Conservation (phyloP, 1,139 yeast species). For the Yamadazyma blattariae region DNA sequence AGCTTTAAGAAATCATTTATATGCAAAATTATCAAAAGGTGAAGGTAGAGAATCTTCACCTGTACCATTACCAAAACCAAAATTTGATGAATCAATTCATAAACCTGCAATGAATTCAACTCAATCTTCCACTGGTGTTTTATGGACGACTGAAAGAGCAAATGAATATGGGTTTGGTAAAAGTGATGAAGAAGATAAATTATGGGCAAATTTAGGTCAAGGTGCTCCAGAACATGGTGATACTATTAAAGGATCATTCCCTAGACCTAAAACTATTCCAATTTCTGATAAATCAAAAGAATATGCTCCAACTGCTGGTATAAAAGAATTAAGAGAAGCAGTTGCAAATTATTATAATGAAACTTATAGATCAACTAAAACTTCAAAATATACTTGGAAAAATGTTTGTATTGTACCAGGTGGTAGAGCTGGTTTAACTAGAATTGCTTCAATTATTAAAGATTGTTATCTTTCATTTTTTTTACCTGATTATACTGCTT, state of each 20-base stretch:
- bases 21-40: conserved; percentile 28
- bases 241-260: conserved; percentile 57
- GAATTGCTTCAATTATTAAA: conserved; percentile 63
- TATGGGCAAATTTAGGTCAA: conserved; percentile 68
- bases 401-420: conserved; percentile 71
- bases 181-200: conserved; percentile 38
- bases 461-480: conserved; percentile 64
- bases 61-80: conserved; percentile 52
- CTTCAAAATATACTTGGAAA: conserved; percentile 59
- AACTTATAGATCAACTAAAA: conserved; percentile 49
- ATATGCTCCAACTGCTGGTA: conserved; percentile 66
- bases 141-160: conserved; percentile 70
- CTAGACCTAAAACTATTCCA: conserved; percentile 51
- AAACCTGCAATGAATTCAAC: conserved; percentile 63
- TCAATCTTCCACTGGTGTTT: conserved; percentile 66
- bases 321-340: conserved; percentile 55
- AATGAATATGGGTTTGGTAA: conserved; percentile 53
- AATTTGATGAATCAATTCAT: conserved; percentile 42
- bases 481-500: conserved; percentile 69
- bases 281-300: conserved; percentile 55
- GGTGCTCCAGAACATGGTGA: conserved; percentile 73
- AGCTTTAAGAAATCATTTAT: conserved; percentile 19
- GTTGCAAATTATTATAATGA: conserved; percentile 62
- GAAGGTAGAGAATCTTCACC: conserved; percentile 46
- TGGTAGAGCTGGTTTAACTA: conserved; percentile 65